Percentiles rank a stretch among this genome's conserved stretches.
These are phyloP conservation scores for Triangularia verruculosa DNA, from an alignment of 2,329 filamentous ascomycete species.

Conservation along the genomic window DNA sequence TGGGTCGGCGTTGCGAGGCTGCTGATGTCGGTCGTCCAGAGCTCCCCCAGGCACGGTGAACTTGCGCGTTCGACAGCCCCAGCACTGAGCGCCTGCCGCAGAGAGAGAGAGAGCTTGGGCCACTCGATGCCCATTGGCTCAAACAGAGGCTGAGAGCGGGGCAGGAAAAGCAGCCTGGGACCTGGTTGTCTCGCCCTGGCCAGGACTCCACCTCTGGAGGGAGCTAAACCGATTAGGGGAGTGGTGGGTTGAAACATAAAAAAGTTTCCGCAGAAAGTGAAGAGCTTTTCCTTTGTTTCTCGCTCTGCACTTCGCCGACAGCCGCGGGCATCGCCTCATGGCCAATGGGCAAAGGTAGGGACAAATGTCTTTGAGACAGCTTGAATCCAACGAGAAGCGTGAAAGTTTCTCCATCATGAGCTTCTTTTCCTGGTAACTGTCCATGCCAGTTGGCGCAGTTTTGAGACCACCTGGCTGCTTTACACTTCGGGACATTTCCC, in stretches of 20 bases:
- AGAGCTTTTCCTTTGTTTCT: conserved; percentile 7
- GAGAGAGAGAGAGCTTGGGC: conserved; percentile 25
- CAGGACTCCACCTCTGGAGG: neutral
- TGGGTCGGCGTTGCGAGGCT: conserved; percentile 12
- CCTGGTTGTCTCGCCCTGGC: neutral
- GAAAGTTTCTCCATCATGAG: neutral
- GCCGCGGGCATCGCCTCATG: neutral
- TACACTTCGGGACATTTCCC: conserved; percentile 9
- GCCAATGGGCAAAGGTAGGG: conserved; percentile 4
- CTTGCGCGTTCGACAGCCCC: conserved; percentile 28
- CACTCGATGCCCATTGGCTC: conserved; percentile 26
- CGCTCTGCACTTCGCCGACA: neutral
- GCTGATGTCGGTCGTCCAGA: conserved; percentile 20
- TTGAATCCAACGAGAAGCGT: neutral
- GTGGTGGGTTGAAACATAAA: conserved; percentile 6
- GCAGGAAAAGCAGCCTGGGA: neutral
- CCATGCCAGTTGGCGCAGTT: conserved; percentile 18
- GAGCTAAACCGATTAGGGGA: conserved; percentile 17
- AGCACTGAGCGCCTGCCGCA: conserved; percentile 23
- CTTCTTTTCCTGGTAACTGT: conserved; percentile 9
- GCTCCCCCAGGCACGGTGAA: conserved; percentile 28
- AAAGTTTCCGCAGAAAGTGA: conserved; percentile 6
- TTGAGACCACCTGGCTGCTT: conserved; percentile 20
- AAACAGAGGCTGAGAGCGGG: conserved; percentile 1
- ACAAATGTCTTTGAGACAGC: neutral